phyloP scores from a whole-genome alignment of 1,139 yeast genomes.

The Geotrichum armillariae region DNA sequence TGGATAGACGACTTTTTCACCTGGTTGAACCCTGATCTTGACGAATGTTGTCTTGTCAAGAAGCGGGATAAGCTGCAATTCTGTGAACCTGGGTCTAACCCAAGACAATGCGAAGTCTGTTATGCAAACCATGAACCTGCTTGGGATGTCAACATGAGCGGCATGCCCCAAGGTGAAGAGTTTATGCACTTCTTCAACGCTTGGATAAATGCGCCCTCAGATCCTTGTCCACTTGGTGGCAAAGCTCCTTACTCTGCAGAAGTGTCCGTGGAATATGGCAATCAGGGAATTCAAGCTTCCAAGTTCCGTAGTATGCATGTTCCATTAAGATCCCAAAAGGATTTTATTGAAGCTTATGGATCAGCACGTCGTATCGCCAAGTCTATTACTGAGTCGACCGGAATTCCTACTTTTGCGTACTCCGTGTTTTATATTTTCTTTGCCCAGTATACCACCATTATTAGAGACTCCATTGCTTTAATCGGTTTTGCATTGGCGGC shows the following conservation, averaged over 20 bases:
- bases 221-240: constrained; percentile 94
- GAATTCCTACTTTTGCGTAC: constrained; percentile 76
- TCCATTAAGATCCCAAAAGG: constrained; percentile 79
- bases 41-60: constrained; percentile 71
- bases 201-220: constrained; percentile 85
- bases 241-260: constrained; percentile 83
- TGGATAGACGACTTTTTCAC: constrained; percentile 92
- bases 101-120: constrained; percentile 73
- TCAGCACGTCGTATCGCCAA: constrained; percentile 69
- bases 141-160: constrained; percentile 77
- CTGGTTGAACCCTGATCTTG: constrained; percentile 84
- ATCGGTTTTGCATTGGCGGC: constrained; percentile 56
- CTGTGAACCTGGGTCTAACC: constrained; percentile 69
- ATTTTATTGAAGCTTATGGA: constrained; percentile 77
- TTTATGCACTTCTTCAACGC: constrained; percentile 71
- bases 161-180: constrained; percentile 74
- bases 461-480: constrained; percentile 55
- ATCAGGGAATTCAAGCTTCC: constrained; percentile 51
- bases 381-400: constrained; percentile 50
- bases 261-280: constrained; percentile 47
- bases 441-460: constrained; percentile 76
- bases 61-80: constrained; percentile 43
- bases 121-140: constrained; percentile 54
- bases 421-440: constrained; percentile 92
- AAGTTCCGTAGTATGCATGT: constrained; percentile 78